Evolutionary conservation across 768 basidiomycete species (phyloP).

Genomic region (Pholiota molesta): DNA sequence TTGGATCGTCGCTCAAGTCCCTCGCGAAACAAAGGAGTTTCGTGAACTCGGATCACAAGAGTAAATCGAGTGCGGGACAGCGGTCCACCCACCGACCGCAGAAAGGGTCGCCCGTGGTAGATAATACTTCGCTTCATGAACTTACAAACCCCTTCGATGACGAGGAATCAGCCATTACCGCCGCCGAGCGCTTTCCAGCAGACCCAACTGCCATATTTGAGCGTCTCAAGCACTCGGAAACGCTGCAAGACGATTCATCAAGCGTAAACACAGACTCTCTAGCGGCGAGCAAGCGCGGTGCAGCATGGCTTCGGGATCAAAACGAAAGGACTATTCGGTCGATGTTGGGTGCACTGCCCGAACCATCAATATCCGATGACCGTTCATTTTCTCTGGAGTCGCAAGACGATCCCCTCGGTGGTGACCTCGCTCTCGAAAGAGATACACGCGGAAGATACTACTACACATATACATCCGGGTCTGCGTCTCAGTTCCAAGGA

Average conservation of each 20-base stretch:
- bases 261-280: slow-evolving; percentile 46
- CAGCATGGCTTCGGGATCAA: slow-evolving; percentile 85
- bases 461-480: slow-evolving; percentile 66
- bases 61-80: slow-evolving; percentile 12
- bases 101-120: neutral
- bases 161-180: slow-evolving; percentile 23
- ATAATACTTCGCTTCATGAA: slow-evolving; percentile 24
- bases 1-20: slow-evolving; percentile 15
- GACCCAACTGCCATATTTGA: slow-evolving; percentile 56
- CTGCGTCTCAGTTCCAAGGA: slow-evolving; percentile 56
- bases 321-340: slow-evolving; percentile 64
- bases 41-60: slow-evolving; percentile 15
- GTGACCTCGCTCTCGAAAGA: slow-evolving; percentile 68
- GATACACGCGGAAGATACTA: slow-evolving; percentile 75
- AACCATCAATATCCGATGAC: slow-evolving; percentile 59
- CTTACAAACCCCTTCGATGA: slow-evolving; percentile 21
- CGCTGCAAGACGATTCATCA: slow-evolving; percentile 40
- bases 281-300: slow-evolving; percentile 66
- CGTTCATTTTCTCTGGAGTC: slow-evolving; percentile 42
- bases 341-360: slow-evolving; percentile 60
- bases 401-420: slow-evolving; percentile 47
- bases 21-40: slow-evolving; percentile 26
- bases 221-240: slow-evolving; percentile 54
- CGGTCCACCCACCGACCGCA: slow-evolving; percentile 6
- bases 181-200: slow-evolving; percentile 36